Conservation (phyloP, 2,329 filamentous ascomycete genomes). For the Alternaria arbusti region DNA sequence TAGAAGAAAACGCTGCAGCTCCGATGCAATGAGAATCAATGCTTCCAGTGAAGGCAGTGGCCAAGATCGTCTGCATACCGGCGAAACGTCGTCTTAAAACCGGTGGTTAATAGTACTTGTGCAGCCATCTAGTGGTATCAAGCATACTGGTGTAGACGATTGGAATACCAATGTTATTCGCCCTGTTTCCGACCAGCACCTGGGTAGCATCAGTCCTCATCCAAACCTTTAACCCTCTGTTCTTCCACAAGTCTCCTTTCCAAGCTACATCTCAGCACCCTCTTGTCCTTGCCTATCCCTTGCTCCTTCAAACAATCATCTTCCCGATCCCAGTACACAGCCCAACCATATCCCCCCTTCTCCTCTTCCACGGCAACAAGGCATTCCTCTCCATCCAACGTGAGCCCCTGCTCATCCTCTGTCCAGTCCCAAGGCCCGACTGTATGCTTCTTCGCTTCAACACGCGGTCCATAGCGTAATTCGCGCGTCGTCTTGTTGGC, state of each 20-base stretch:
- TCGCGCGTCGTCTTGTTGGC: constrained; percentile 66
- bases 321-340: constrained; percentile 59
- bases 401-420: constrained; percentile 61
- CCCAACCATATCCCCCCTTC: constrained; percentile 57
- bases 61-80: too few relatives aligned
- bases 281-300: constrained; percentile 48
- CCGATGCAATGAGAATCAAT: too few relatives aligned
- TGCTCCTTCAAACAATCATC: constrained; percentile 53
- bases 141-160: not conserved
- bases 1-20: too few relatives aligned
- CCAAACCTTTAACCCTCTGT: constrained; percentile 15
- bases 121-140: too few relatives aligned
- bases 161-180: not conserved
- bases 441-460: constrained; percentile 72
- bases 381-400: constrained; percentile 61
- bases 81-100: too few relatives aligned
- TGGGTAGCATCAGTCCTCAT: constrained; percentile 13
- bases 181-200: not conserved
- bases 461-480: constrained; percentile 70
- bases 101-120: too few relatives aligned
- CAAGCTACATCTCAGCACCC: constrained; percentile 54
- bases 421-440: constrained; percentile 86
- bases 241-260: constrained; percentile 48
- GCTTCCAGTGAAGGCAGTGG: too few relatives aligned
- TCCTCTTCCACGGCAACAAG: constrained; percentile 64